A percentile compares a stretch with the other conserved stretches of the same genome.
Conservation (phyloP, 2,329 filamentous ascomycete species). For the Ophiognomonia clavigignenti-juglandacearum region DNA sequence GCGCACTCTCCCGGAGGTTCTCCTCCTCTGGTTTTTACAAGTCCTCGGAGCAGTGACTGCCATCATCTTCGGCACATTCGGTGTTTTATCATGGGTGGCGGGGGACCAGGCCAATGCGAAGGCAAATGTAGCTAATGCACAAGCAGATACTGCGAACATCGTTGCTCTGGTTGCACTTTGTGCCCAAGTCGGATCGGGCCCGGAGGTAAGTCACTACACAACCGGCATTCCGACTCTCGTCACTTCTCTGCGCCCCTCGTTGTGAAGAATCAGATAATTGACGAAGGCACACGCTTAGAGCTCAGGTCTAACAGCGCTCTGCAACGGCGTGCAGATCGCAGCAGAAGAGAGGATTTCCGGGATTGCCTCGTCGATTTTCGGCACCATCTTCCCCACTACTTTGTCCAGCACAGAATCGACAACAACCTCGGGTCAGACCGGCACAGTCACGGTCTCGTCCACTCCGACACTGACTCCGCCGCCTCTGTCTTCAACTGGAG, state of each 20-base stretch:
- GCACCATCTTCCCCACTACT: not conserved
- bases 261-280: not conserved
- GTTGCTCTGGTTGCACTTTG: slow-evolving; percentile 4
- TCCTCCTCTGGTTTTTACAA: slow-evolving; percentile 5
- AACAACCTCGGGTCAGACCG: too few relatives aligned
- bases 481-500: too few relatives aligned
- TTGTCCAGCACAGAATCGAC: too few relatives aligned
- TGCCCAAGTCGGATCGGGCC: not conserved
- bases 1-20: slow-evolving; percentile 1
- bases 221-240: not conserved
- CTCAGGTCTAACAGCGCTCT: not conserved
- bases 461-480: too few relatives aligned
- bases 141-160: slow-evolving; percentile 2
- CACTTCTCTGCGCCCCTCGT: not conserved
- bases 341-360: not conserved
- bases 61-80: slow-evolving; percentile 3
- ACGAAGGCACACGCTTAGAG: not conserved
- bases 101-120: not conserved
- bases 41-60: slow-evolving; percentile 5
- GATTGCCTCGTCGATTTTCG: not conserved
- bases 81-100: slow-evolving; percentile 1
- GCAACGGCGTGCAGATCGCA: not conserved
- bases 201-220: not conserved
- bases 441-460: too few relatives aligned
- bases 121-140: not conserved